phyloP scores from a whole-genome alignment of 345 rosid genomes.

The Citrus cavaleriei region DNA sequence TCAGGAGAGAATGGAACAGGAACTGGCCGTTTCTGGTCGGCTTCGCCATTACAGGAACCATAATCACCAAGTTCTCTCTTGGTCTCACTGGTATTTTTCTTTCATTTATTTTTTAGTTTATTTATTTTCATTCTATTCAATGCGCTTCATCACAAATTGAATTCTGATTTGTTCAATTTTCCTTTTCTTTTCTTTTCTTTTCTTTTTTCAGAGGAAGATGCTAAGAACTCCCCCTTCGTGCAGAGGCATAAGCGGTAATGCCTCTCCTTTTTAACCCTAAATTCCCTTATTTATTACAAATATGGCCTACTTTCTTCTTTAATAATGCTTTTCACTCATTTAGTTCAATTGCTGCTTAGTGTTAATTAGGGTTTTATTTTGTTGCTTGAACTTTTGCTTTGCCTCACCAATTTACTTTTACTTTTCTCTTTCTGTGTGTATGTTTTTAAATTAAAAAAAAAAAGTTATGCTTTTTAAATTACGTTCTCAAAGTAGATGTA shows the following conservation, averaged over 20 bases:
- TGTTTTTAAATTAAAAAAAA: background rate
- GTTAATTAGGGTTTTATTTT: background rate
- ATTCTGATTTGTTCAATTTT: background rate
- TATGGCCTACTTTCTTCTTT: background rate
- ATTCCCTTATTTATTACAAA: background rate
- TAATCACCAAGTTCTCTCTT: conserved; percentile 74
- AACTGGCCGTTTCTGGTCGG: conserved; percentile 95
- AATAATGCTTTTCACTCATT: background rate
- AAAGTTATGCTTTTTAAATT: background rate
- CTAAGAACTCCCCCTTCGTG: conserved; percentile 74
- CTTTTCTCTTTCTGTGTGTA: background rate
- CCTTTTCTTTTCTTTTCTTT: too few relatives aligned
- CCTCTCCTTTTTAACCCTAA: background rate
- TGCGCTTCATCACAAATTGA: background rate
- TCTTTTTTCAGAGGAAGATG: conserved; percentile 68
- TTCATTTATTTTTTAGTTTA: background rate
- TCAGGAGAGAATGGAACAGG: conserved; percentile 75
- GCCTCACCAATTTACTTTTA: background rate
- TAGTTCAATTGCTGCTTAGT: background rate
- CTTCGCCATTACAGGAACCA: conserved; percentile 66
- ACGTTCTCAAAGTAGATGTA: background rate
- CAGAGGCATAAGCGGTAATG: conserved; percentile 75
- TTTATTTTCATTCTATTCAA: too few relatives aligned
- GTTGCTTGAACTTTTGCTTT: background rate
- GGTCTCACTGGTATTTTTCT: conserved; percentile 56